Conservation (phyloP, 768 basidiomycete genomes). For the Russula dissimulans region DNA sequence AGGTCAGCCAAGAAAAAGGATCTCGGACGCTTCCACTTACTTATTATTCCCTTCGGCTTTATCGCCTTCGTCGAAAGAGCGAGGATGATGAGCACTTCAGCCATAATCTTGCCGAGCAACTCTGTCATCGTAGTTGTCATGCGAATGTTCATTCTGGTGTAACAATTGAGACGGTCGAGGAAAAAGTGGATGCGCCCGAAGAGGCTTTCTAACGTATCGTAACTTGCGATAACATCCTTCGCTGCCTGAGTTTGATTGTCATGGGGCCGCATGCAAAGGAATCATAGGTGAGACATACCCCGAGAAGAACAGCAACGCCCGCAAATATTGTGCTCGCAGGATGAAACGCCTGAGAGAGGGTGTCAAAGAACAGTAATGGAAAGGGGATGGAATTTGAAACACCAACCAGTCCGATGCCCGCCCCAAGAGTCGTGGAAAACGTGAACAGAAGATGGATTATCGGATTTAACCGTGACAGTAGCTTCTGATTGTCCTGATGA, state of each 20-base stretch:
- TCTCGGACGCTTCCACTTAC: neutral
- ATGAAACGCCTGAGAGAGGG: neutral
- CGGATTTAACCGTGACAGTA: too few species aligned
- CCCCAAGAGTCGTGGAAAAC: too few species aligned
- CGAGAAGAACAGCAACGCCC: too few species aligned
- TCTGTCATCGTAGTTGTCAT: neutral
- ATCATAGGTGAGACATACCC: too few species aligned
- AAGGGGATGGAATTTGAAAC: too few species aligned
- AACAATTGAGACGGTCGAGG: neutral
- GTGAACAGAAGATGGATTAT: too few species aligned
- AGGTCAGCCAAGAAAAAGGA: neutral
- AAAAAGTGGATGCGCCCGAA: neutral
- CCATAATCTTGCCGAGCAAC: neutral
- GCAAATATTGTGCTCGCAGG: too few species aligned
- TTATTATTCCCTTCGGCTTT: neutral
- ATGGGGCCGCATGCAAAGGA: too few species aligned
- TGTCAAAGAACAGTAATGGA: neutral
- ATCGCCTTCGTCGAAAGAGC: neutral
- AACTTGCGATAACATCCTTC: neutral
- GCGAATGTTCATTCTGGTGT: neutral
- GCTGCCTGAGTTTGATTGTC: neutral
- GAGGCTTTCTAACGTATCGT: neutral
- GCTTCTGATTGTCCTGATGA: too few species aligned
- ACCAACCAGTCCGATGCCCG: too few species aligned
- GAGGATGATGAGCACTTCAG: neutral